These are phyloP conservation scores for Alternaria sp. DNA, from an alignment of 2,329 filamentous ascomycete species.

Conservation along the genomic window DNA sequence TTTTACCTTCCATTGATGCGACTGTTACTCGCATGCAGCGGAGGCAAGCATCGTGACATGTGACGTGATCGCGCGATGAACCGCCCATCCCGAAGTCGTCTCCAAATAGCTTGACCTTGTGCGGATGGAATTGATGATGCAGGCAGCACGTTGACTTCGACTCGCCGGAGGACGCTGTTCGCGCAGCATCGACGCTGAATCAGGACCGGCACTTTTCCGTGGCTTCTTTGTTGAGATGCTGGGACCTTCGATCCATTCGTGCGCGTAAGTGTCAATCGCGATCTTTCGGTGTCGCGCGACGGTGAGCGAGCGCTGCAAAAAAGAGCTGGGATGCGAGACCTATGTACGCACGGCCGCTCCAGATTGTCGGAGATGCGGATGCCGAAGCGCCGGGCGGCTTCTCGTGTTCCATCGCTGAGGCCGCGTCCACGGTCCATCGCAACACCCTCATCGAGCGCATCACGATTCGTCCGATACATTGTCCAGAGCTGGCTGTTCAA, in stretches of 20 bases:
- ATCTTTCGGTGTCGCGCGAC: background rate
- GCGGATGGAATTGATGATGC: background rate
- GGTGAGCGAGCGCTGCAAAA: background rate
- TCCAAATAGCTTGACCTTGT: no score
- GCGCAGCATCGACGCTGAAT: background rate
- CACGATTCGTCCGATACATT: background rate
- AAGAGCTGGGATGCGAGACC: background rate
- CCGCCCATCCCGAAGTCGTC: background rate
- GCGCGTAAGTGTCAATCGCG: background rate
- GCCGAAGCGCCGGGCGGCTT: slow-evolving; percentile 1
- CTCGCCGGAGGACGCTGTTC: background rate
- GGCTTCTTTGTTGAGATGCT: background rate
- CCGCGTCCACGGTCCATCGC: background rate
- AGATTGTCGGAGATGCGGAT: background rate
- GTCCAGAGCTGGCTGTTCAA: background rate
- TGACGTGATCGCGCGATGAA: background rate
- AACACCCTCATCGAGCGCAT: background rate
- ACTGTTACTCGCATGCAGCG: background rate
- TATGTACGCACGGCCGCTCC: background rate
- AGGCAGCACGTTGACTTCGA: background rate
- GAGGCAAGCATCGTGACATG: background rate
- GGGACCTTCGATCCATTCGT: background rate
- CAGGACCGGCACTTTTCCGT: background rate
- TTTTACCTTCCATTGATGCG: background rate
- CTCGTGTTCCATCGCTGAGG: background rate